Evolutionary conservation across 2,329 filamentous ascomycete species (phyloP), one percentile per base, ranked within the genome.

Genomic region (Cercospora sp.): DNA sequence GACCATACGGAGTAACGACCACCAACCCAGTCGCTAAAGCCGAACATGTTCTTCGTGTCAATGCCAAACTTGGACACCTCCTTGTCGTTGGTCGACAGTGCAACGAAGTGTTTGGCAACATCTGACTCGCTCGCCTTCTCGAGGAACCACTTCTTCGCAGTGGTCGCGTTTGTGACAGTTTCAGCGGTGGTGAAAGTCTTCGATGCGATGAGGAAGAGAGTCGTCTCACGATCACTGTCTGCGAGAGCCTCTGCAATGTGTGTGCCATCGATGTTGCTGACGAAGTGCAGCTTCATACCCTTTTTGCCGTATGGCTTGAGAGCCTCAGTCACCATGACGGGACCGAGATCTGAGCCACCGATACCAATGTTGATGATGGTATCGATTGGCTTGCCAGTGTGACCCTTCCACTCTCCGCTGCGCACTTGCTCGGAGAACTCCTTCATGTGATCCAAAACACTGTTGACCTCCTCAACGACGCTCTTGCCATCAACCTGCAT

Each of bases 131-230:
- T 95, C 83, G 87, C 90, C 81, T 79, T 89, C 83, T 96, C 86
- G 74, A 98, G 87, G 89, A 99, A 99, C 95, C 95, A 99, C 63
- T 86, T 82, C 88, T 99, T 99, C 72, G 95, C 95, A 31, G 92
- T 93, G 86, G 97, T 97, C 81, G 95, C 95, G 80, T 99, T 99
- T 76, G 94, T 98, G 69, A 87, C 91, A 60, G 95, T 99, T 87
- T 99, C 95, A 68, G 95, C 95, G 9, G 95, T 99, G 71, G 95
- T 99, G 83, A 99, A 99, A 71, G 95, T 99, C 90, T 99, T 99
- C 82, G 94, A 98, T 66, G 95, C 95, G 75, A 99, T 89, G 75
- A 99, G 87, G 90, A 99, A 98, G 72, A 99, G 91, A n/a, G 95
- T 97, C 59, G 94, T 97, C 85, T 99, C 95, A 60, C 94, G 94